Percentiles rank a stretch among this genome's conserved stretches.
Conservation (phyloP, 164 flowering plant species). For the Protea cynaroides region DNA sequence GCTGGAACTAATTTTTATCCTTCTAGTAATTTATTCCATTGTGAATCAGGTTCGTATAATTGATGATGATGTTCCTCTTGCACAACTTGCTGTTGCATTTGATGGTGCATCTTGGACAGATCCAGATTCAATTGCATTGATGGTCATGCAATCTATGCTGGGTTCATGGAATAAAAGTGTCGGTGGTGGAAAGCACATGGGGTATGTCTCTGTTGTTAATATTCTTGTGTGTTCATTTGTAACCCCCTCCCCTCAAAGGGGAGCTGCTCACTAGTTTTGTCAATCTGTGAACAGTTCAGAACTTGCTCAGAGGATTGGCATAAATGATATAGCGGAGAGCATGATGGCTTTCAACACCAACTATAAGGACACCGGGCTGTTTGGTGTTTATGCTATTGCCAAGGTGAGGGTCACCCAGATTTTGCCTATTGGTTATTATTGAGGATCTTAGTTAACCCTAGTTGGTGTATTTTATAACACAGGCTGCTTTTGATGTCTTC, state of each 20-base stretch:
- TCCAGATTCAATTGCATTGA: slow-evolving; percentile 94
- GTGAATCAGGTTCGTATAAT: slow-evolving; percentile 70
- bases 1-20: background rate
- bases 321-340: slow-evolving; percentile 82
- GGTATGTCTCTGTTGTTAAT: slow-evolving; percentile 36
- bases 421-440: no score
- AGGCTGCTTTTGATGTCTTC: no score
- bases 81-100: slow-evolving; percentile 96
- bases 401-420: slow-evolving; percentile 43
- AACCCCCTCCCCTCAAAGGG: background rate
- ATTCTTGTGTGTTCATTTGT: background rate
- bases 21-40: background rate
- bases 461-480: no score
- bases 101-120: slow-evolving; percentile 96
- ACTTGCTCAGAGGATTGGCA: slow-evolving; percentile 80
- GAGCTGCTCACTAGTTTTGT: slow-evolving; percentile 4
- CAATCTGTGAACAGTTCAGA: slow-evolving; percentile 53
- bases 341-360: slow-evolving; percentile 68
- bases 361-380: slow-evolving; percentile 64
- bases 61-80: slow-evolving; percentile 85
- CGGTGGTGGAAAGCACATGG: slow-evolving; percentile 91
- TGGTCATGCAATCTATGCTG: slow-evolving; percentile 95
- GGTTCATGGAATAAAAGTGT: slow-evolving; percentile 87
- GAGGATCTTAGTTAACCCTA: no score
- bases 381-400: slow-evolving; percentile 91